Base-by-base conservation (phyloP, 768 basidiomycete species). In the Coprinopsis strossmayeri region DNA sequence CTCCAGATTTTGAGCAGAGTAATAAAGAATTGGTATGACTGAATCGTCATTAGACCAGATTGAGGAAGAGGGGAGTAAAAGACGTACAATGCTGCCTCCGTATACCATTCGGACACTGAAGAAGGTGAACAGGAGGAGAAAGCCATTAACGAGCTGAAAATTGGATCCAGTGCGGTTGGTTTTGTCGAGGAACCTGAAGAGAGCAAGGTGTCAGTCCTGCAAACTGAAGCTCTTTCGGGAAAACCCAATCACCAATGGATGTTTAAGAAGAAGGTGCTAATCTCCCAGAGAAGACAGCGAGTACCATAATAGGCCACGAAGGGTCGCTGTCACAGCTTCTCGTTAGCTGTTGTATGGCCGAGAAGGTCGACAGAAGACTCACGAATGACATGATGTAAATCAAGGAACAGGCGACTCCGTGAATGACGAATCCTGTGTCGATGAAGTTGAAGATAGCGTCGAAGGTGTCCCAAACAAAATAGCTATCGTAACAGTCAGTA, bases 181-280 rank as follows among this genome's bases (percentile, higher is more conserved):
- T 62, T 91, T 90, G 62, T 91, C 88, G 52, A 91, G 61, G 64
- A 83, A 84, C 81, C 84, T 87, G 44, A 7, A n/a, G 15, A n/a
- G n/a, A n/a, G n/a, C n/a, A n/a, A n/a, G n/a, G n/a, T n/a, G n/a
- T n/a, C n/a, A n/a, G n/a, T n/a, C n/a, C n/a, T n/a, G n/a, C n/a
- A n/a, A n/a, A n/a, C n/a, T n/a, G n/a, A n/a, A n/a, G n/a, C n/a
- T 20, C 10, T 28, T 2, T 5, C 9, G 30, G 40, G 61, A 23
- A 25, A 23, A 2, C 32, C 12, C n/a, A 49, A 70, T 52, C 55
- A 91, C 90, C 90, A 92, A 53, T 93, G 89, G 47, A 88, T 79
- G 57, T 95, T 87, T 53, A 95, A 70, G 66, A 94, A 91, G 50
- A 91, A 78, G 0, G 91, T 94, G 68, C 83, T 87, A 17, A 79